Evolutionary conservation across 139 green algal genomes (phyloP).

Genomic region (Mesotaenium endlicherianum): DNA sequence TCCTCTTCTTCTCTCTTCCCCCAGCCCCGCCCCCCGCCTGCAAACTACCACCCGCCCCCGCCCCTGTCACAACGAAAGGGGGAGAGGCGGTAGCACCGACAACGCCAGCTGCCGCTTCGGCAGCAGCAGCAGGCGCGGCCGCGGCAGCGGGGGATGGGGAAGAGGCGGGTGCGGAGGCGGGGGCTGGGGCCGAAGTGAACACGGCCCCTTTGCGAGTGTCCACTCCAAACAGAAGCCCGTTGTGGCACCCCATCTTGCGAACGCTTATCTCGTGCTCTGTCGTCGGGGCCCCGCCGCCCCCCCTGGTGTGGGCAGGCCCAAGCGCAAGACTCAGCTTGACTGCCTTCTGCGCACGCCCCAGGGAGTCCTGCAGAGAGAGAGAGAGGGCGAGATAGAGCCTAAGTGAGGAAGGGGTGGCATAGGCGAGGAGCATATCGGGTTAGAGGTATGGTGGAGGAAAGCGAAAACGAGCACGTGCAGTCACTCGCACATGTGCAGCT

Average conservation of each 20-base stretch:
- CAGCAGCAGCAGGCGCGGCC: too few species aligned
- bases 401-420: not conserved
- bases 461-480: too few species aligned
- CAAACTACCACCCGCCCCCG: too few species aligned
- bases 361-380: constrained; percentile 11
- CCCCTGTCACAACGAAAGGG: too few species aligned
- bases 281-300: too few species aligned
- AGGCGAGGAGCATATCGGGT: not conserved
- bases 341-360: constrained; percentile 9
- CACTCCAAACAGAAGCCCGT: constrained; percentile 20
- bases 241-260: constrained; percentile 35
- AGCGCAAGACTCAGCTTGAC: not conserved
- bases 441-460: too few species aligned
- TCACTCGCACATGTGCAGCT: too few species aligned
- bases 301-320: not conserved
- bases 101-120: not conserved
- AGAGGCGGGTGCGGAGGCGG: too few species aligned
- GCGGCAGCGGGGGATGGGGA: too few species aligned
- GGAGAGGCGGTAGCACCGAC: too few species aligned
- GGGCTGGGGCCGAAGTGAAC: too few species aligned
- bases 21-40: not conserved
- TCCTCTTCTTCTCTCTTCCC: not conserved
- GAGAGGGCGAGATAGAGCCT: not conserved
- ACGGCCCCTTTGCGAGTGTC: not conserved
- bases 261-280: not conserved